Conservation (phyloP, 1,284 basidiomycete genomes). For the Pyrrhoderma noxium region DNA sequence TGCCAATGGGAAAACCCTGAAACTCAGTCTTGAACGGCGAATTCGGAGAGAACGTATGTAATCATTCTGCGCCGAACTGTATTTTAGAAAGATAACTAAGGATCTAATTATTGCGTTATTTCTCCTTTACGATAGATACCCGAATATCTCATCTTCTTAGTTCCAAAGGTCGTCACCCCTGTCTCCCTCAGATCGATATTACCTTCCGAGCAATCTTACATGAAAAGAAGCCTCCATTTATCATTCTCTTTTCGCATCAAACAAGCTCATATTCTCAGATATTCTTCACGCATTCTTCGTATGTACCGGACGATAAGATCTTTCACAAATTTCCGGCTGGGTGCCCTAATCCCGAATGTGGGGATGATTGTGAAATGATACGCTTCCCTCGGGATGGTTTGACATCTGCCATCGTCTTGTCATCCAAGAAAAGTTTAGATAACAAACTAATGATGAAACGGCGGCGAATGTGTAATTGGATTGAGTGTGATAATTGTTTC, state of each 20-base stretch:
- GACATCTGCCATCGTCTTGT: conserved; percentile 51
- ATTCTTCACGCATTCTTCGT: conserved; percentile 60
- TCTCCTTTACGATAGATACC: conserved; percentile 41
- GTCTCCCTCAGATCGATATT: conserved; percentile 72
- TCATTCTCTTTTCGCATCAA: conserved; percentile 69
- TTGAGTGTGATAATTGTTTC: conserved; percentile 59
- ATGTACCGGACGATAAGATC: conserved; percentile 62
- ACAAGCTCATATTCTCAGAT: conserved; percentile 73
- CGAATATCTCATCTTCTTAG: conserved; percentile 56
- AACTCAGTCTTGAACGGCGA: conserved; percentile 54
- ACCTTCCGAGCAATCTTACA: conserved; percentile 62
- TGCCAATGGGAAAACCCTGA: conserved; percentile 51
- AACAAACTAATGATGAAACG: conserved; percentile 33
- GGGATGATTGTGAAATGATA: conserved; percentile 73
- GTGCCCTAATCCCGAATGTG: conserved; percentile 67
- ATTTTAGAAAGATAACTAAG: not conserved
- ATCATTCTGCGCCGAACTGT: not conserved
- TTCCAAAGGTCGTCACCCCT: conserved; percentile 58
- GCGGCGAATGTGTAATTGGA: conserved; percentile 71
- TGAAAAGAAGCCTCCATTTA: conserved; percentile 65
- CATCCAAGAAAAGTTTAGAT: conserved; percentile 44
- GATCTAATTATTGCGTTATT: conserved; percentile 1
- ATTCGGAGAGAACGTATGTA: conserved; percentile 59
- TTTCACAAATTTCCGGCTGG: conserved; percentile 70
- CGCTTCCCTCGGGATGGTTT: conserved; percentile 60